Evolutionary conservation across 148 eudicot genomes (phyloP), one percentile per base, ranked within the genome.

Genomic region (Heliosperma pusillum): DNA sequence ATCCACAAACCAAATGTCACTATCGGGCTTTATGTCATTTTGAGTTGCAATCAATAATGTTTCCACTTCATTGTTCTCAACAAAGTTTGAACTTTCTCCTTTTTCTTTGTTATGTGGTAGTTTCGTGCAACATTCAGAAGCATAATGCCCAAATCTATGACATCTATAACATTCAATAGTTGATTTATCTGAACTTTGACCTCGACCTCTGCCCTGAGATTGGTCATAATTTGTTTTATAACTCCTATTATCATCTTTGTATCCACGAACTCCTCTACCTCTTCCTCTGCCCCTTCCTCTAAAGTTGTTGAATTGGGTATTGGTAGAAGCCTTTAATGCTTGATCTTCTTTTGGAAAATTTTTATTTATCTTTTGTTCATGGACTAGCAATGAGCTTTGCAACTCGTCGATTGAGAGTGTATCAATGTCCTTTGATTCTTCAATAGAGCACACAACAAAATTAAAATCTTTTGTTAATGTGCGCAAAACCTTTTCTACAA

Each of bases 61-160:
- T 33, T 75, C 65, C 16, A 33, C 66, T 63, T 80, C 79, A 7
- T 71, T 56, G 13, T 69, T 66, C 9, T 74, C 69, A 40, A 19
- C 75, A 33, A 81, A 74, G n/a, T 77, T 69, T 8, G 67, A 47
- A 7, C 59, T 81, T 47, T 40, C 61, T 7, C 53, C 71, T 10
- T 66, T 66, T 27, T 66, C 50, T 13, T 71, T 65, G 12, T 64
- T 22, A 44, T 24, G 57, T 26, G 71, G 22, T 26, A 81, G 21
- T 42, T 29, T 77, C 8, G 70, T 81, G 15, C 40, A 78, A 75
- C 79, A 82, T 8, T 75, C 74, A 59, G 53, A 82, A 19, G 69
- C 66, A 74, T 73, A 78, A 74, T 75, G 74, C 10, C 77, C 82
- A 56, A 64, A 60, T 36, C 59, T 74, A 19, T 77, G 84, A 61